phyloP scores from a whole-genome alignment of 176 grass and related monocot species.

The Carex kokanica region DNA sequence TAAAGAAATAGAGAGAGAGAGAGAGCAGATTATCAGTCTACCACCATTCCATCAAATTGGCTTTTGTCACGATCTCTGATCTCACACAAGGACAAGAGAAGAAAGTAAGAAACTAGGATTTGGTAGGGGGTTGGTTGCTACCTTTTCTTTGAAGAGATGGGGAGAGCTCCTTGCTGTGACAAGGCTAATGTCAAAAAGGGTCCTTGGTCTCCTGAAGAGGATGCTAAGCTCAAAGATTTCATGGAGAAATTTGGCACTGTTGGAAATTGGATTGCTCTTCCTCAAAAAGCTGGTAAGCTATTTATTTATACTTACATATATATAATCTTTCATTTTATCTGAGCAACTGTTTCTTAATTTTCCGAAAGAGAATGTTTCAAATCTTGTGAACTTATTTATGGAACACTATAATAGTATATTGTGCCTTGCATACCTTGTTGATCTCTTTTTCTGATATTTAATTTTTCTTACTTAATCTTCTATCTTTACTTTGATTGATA shows the following conservation, averaged over 20 bases:
- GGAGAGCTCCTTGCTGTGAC: slow-evolving; percentile 90
- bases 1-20: slow-evolving; percentile 19
- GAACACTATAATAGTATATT: neutral
- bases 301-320: neutral
- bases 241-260: slow-evolving; percentile 87
- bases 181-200: slow-evolving; percentile 96
- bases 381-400: neutral
- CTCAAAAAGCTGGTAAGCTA: slow-evolving; percentile 78
- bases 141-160: slow-evolving; percentile 46
- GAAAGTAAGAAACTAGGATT: slow-evolving; percentile 37
- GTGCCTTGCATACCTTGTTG: neutral
- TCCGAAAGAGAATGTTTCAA: neutral
- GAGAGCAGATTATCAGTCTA: slow-evolving; percentile 15
- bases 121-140: slow-evolving; percentile 26
- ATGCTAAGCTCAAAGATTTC: slow-evolving; percentile 87
- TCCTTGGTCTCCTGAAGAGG: slow-evolving; percentile 92
- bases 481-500: neutral
- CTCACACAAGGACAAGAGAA: slow-evolving; percentile 34
- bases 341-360: neutral
- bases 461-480: neutral
- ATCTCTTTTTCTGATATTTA: neutral
- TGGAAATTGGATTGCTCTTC: slow-evolving; percentile 94
- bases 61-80: slow-evolving; percentile 36
- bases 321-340: neutral
- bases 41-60: slow-evolving; percentile 37